Percentiles rank a stretch among this genome's conserved stretches.
Evolutionary conservation across 208 protist species (phyloP).

Genomic region (Trichomonas vaginalis): DNA sequence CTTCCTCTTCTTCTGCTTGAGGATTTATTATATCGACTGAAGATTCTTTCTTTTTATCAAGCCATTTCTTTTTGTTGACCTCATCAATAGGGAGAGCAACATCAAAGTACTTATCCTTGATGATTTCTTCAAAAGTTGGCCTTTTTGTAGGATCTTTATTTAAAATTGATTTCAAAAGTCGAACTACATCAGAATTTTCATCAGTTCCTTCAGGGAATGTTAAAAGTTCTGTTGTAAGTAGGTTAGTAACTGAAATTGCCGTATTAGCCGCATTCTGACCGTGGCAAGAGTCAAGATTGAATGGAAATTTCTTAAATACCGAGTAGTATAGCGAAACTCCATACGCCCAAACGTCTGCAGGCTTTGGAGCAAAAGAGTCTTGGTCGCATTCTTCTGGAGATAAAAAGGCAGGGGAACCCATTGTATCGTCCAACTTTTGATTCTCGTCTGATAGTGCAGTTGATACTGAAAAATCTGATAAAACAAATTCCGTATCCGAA

Average conservation of each 20-base stretch:
- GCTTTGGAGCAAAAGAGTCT: neutral
- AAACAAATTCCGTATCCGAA: neutral
- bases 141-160: neutral
- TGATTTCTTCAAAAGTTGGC: neutral
- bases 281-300: neutral
- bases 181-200: neutral
- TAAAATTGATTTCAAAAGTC: neutral
- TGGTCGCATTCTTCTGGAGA: neutral
- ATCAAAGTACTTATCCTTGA: neutral
- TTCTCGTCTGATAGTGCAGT: neutral
- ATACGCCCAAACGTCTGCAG: neutral
- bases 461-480: constrained; percentile 1
- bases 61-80: neutral
- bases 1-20: neutral
- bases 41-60: neutral
- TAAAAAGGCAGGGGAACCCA: neutral
- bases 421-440: neutral
- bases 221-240: neutral
- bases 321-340: neutral
- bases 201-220: neutral
- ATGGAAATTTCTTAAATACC: neutral
- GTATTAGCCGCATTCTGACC: neutral
- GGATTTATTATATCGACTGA: neutral
- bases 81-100: neutral
- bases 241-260: neutral